Evolutionary conservation across 352 stramenopile genomes (phyloP), one percentile per base, ranked within the genome.

Genomic region (Globisporangium rhizosaccharum): DNA sequence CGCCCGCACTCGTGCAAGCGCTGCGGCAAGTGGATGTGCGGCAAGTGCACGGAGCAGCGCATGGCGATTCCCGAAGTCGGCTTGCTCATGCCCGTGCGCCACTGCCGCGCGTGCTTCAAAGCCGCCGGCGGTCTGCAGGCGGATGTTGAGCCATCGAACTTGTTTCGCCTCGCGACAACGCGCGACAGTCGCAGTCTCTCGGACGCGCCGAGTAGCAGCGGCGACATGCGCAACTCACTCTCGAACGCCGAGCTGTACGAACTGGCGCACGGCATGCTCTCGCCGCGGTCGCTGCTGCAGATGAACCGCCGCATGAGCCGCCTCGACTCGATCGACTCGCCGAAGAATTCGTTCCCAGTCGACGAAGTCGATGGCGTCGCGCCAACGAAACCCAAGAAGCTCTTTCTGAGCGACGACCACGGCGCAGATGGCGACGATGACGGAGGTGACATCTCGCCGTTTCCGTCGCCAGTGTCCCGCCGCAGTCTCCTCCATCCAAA

Each of bases 1-100:
- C 80, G 85, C 2, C 83, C 85, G 15, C 83, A 95, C 58, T 79
- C 82, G 46, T 95, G 85, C 71, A 88, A 92, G 58, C 83, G 85
- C 26, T 95, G 85, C 56, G 85, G 76, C 14, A 90, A 91, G 51
- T 91, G 83, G 76, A 89, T 95, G 62, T 95, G 85, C 51, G 70
- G 63, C 45, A 95, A 95, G 64, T 93, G 85, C 64, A 87, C 85
- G 23, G 74, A 79, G 42, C 78, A 91, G 59, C 82, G 82, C 39
- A 81, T 90, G 66, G 78, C 76, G 46, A 95, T 95, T 58, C 85
- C 85, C 0, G 83, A 95, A 56, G 72, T 92, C 30, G 85, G 82
- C 6, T 64, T 95, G 46, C 67, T 92, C 48, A 73, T 85, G 11
- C 79, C 85, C 1, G 85, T 95, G 20, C 82, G 85, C 51, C 85